Base-by-base conservation (phyloP, 1,284 basidiomycete genomes). In the Puccinia polysora region DNA sequence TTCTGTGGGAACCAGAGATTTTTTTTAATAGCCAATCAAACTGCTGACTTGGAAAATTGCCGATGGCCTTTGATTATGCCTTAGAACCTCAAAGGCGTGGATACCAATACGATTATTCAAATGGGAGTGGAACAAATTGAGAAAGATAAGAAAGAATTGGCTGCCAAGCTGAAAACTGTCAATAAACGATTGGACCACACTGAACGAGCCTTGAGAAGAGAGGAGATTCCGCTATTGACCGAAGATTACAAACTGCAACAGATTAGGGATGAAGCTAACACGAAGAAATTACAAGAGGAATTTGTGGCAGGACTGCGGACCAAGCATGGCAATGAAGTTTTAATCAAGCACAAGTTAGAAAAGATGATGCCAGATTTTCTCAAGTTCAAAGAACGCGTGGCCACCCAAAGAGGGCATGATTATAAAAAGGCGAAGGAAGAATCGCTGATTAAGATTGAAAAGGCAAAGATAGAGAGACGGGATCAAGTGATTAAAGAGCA, bases 191-290 rank as follows among this genome's bases (percentile, higher is more conserved):
- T 97, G 77, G 95, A 98, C 79, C 94, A 98, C 81, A 81, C 91
- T 78, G 95, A 98, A 82, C 91, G 96, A 75, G 94, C 95, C 0
- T 91, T 89, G 83, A 89, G 95, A 76, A 91, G 92, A 81, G 93
- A 94, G 75, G 96, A 97, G 80, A 86, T 88, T 12, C 89, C 92
- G 0, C 84, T 97, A 18, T 85, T 97, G 50, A 85, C 84, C 1
- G 83, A 89, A 75, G 95, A 97, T 81, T 98, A 97, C 80, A 89
- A 90, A 74, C 81, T 84, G 1, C 95, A 98, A 80, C 90, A 94
- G 80, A 83, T 83, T 52, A 83, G 84, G 56, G 92, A 96, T 81
- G 84, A 84, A 25, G 82, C 84, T 60, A 86, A 86, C 0, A 90
- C 90, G 80, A 86, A 90, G 70, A 80, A 81, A 0, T 81, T 87